A percentile compares a stretch with the other conserved stretches of the same genome.
Evolutionary conservation across 2,329 filamentous ascomycete genomes (phyloP).

Genomic region (Stagonosporopsis vannaccii): DNA sequence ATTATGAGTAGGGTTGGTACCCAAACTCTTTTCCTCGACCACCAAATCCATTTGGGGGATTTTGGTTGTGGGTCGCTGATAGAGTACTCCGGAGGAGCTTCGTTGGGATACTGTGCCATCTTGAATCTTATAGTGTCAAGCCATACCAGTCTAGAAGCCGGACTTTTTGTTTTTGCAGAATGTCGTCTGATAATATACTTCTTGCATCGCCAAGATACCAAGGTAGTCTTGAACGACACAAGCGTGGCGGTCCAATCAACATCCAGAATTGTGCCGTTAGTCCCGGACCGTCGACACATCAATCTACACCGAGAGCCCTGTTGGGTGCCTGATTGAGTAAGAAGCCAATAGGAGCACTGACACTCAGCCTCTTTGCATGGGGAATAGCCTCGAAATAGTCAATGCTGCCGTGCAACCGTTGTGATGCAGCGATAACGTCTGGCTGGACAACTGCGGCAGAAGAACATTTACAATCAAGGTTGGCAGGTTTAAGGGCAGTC

Average conservation of each 20-base stretch:
- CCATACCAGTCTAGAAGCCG: not conserved
- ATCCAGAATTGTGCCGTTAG: not conserved
- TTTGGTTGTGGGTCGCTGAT: not conserved
- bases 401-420: not conserved
- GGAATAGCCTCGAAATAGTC: not conserved
- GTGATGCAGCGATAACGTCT: not conserved
- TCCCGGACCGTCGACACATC: not conserved
- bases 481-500: too few relatives aligned
- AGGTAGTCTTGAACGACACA: constrained; percentile 6
- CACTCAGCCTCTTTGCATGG: constrained; percentile 2
- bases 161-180: not conserved
- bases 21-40: constrained; percentile 9
- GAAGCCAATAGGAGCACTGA: not conserved
- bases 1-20: not conserved
- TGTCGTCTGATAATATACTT: constrained; percentile 1
- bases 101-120: not conserved
- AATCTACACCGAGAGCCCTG: not conserved
- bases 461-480: not conserved
- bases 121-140: not conserved
- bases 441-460: not conserved
- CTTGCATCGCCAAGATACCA: constrained; percentile 9
- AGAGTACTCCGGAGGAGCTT: constrained; percentile 2
- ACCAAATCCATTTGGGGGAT: constrained; percentile 2
- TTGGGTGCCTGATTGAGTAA: constrained; percentile 1
- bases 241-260: not conserved